Conservation (phyloP, 805 yeast species). For the Blastobotrys mokoenaii region DNA sequence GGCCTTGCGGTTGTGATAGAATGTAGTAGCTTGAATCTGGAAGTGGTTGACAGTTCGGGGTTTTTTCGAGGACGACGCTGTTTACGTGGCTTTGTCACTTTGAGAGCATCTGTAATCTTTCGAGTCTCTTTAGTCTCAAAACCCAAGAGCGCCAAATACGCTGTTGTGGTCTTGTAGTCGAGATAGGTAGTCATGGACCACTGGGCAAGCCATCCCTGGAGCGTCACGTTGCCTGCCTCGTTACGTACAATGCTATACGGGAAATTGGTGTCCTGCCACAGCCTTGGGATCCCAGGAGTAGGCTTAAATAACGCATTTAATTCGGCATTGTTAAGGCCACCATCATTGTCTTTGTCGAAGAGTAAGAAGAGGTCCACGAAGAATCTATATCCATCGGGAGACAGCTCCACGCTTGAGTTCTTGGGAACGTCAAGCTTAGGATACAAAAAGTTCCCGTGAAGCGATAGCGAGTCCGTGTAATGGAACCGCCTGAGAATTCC, state of each 20-base stretch:
- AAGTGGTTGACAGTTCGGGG: neutral
- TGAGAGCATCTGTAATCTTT: conserved; percentile 44
- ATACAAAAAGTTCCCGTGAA: conserved; percentile 67
- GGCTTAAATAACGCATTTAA: conserved; percentile 64
- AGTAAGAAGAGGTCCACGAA: conserved; percentile 81
- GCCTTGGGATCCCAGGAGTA: conserved; percentile 84
- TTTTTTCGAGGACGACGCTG: conserved; percentile 36
- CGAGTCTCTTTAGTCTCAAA: conserved; percentile 41
- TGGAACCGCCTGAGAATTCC: conserved; percentile 81
- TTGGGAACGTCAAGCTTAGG: conserved; percentile 38
- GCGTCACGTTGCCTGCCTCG: conserved; percentile 79
- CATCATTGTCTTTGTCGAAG: conserved; percentile 93
- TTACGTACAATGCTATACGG: conserved; percentile 85
- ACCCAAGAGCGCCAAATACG: conserved; percentile 84
- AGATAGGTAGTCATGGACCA: conserved; percentile 95
- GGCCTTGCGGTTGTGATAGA: neutral
- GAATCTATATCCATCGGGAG: conserved; percentile 88
- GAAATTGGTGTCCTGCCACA: conserved; percentile 80
- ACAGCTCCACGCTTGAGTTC: conserved; percentile 55
- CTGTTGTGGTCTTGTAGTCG: conserved; percentile 75
- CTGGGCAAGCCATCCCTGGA: conserved; percentile 98
- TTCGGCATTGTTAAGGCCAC: conserved; percentile 78
- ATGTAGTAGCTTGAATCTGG: neutral
- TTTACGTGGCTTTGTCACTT: conserved; percentile 75
- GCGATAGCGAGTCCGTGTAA: conserved; percentile 84